phyloP scores from a whole-genome alignment of 140 eudicot genomes.

The Cichorium intybus region DNA sequence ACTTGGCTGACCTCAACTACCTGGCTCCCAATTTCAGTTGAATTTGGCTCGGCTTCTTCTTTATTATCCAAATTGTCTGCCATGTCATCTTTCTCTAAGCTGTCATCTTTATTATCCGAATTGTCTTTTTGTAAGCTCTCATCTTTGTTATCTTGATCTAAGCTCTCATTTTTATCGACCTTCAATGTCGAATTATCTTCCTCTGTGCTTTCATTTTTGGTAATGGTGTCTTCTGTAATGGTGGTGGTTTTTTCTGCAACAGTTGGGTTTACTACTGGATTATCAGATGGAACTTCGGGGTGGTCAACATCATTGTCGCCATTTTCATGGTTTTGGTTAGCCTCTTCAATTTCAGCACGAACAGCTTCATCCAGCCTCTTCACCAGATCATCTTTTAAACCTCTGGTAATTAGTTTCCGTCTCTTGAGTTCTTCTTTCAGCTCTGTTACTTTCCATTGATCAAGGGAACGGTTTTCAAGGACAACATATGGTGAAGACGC shows the following conservation, averaged over 20 bases:
- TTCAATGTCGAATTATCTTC: slow-evolving; percentile 12
- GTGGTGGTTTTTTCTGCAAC: slow-evolving; percentile 23
- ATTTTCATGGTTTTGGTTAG: slow-evolving; percentile 18
- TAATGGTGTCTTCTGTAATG: slow-evolving; percentile 3
- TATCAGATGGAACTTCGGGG: slow-evolving; percentile 24
- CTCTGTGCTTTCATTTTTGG: not conserved
- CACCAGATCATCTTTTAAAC: slow-evolving; percentile 66
- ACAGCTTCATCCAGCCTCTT: slow-evolving; percentile 66
- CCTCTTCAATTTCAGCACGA: slow-evolving; percentile 35
- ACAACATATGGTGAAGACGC: slow-evolving; percentile 51
- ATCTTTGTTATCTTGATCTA: slow-evolving; percentile 6
- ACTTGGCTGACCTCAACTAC: slow-evolving; percentile 76
- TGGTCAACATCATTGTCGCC: slow-evolving; percentile 8
- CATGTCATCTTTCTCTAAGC: not conserved
- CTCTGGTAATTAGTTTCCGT: slow-evolving; percentile 50
- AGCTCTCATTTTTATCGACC: slow-evolving; percentile 4
- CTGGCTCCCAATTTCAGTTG: slow-evolving; percentile 50
- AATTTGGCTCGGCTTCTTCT: slow-evolving; percentile 24
- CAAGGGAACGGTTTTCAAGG: slow-evolving; percentile 57
- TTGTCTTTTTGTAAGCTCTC: not conserved
- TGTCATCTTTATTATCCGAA: slow-evolving; percentile 14
- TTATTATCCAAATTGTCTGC: slow-evolving; percentile 13
- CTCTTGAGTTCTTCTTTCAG: slow-evolving; percentile 73
- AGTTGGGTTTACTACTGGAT: slow-evolving; percentile 14
- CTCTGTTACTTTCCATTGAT: slow-evolving; percentile 78